Percentiles rank a stretch among this genome's conserved stretches.
Evolutionary conservation across 2,329 filamentous ascomycete species (phyloP).

Genomic region (Calonectria honghensis): DNA sequence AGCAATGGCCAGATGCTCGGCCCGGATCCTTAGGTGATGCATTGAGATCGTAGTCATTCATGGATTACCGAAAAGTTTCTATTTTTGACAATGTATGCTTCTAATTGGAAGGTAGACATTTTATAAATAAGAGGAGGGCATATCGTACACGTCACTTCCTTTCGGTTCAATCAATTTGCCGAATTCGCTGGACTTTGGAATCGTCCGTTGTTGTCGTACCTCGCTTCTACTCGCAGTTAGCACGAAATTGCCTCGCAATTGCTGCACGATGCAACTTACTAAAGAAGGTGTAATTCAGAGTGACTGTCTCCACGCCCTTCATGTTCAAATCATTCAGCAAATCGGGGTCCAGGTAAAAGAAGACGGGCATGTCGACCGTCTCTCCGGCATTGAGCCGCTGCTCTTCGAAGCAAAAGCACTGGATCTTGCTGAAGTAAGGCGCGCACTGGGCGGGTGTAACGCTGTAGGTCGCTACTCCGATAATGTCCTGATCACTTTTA

Average conservation of each 20-base stretch:
- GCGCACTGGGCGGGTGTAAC: conserved; percentile 97
- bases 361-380: conserved; percentile 99
- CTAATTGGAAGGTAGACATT: conserved; percentile 40
- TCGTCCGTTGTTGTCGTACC: conserved; percentile 67
- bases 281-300: conserved; percentile 98
- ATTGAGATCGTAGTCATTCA: not conserved
- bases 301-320: conserved; percentile 95
- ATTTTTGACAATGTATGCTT: conserved; percentile 30
- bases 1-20: not conserved
- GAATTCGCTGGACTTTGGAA: conserved; percentile 62
- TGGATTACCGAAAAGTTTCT: conserved; percentile 22
- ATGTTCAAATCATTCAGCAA: conserved; percentile 94
- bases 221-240: conserved; percentile 66
- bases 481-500: conserved; percentile 91
- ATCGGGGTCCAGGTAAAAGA: conserved; percentile 99
- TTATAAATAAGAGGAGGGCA: conserved; percentile 47
- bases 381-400: conserved; percentile 96
- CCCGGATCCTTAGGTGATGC: not conserved
- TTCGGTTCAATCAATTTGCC: conserved; percentile 47
- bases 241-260: conserved; percentile 5
- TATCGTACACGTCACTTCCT: conserved; percentile 47
- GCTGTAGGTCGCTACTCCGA: conserved; percentile 97
- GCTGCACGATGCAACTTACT: conserved; percentile 76
- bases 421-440: conserved; percentile 99
- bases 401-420: conserved; percentile 99